Evolutionary conservation across 2,329 filamentous ascomycete genomes (phyloP).

Genomic region (Ceratocystis alfenasii): DNA sequence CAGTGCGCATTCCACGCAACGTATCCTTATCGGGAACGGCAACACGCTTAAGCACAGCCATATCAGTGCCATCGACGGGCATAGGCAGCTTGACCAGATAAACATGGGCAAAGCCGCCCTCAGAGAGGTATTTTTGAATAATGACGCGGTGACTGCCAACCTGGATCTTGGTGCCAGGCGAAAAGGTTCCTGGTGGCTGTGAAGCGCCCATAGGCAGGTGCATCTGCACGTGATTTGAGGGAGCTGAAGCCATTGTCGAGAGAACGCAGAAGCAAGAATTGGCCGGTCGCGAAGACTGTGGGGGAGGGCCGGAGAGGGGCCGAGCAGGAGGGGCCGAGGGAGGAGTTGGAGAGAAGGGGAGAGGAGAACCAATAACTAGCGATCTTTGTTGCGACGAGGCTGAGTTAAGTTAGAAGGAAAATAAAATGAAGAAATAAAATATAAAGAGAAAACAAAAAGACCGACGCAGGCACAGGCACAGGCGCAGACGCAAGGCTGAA

Average conservation of each 20-base stretch:
- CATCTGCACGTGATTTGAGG: constrained; percentile 21
- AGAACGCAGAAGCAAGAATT: constrained; percentile 1
- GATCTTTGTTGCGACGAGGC: not conserved
- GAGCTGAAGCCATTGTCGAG: constrained; percentile 17
- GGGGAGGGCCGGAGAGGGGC: not conserved
- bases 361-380: not conserved
- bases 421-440: not conserved
- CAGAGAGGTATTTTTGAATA: constrained; percentile 94
- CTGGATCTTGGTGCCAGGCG: constrained; percentile 90
- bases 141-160: constrained; percentile 85
- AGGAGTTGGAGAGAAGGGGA: not conserved
- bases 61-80: constrained; percentile 63
- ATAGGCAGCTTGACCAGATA: constrained; percentile 84
- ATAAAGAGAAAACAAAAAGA: not conserved
- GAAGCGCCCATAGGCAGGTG: constrained; percentile 31
- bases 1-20: constrained; percentile 88
- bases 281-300: not conserved
- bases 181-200: constrained; percentile 72
- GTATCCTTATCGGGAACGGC: constrained; percentile 93
- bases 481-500: not conserved
- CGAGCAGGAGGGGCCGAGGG: not conserved
- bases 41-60: constrained; percentile 83
- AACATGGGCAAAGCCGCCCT: constrained; percentile 96
- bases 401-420: not conserved
- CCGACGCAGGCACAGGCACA: no score